Conservation (phyloP, 116 monocot genomes). For the Dioscorea cayenensis region DNA sequence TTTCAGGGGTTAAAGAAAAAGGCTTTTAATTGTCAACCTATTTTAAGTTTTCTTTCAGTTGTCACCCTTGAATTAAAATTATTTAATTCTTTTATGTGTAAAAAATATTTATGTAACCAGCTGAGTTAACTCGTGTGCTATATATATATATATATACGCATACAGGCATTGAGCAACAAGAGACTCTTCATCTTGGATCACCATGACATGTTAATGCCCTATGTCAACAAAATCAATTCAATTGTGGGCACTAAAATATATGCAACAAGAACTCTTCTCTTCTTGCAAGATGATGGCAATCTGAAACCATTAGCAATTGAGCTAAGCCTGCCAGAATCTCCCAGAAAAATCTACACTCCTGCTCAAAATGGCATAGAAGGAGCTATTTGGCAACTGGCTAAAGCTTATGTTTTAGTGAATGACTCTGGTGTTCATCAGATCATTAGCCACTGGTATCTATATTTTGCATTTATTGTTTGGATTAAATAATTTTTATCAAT, state of each 20-base stretch:
- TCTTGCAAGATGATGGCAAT: conserved; percentile 53
- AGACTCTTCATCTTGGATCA: conserved; percentile 71
- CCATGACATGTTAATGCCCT: conserved; percentile 62
- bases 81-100: too few species aligned
- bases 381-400: conserved; percentile 60
- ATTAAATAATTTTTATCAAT: too few species aligned
- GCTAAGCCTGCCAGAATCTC: conserved; percentile 55
- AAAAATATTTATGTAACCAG: too few species aligned
- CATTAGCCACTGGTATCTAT: conserved; percentile 65
- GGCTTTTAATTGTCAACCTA: too few species aligned
- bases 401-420: conserved; percentile 55
- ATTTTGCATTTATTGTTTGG: background rate
- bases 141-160: conserved; percentile 21
- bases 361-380: conserved; percentile 32
- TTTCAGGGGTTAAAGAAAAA: too few species aligned
- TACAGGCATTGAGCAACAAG: conserved; percentile 32
- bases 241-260: conserved; percentile 35
- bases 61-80: too few species aligned
- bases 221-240: conserved; percentile 46
- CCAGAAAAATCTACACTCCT: conserved; percentile 52
- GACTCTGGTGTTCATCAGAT: conserved; percentile 67
- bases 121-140: background rate
- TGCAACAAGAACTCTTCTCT: conserved; percentile 57
- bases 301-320: conserved; percentile 76
- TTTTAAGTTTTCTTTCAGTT: too few species aligned